A percentile compares a stretch with the other conserved stretches of the same genome.
Evolutionary conservation across 305 asterid genomes (phyloP).

Genomic region (Fraxinus floribunda): DNA sequence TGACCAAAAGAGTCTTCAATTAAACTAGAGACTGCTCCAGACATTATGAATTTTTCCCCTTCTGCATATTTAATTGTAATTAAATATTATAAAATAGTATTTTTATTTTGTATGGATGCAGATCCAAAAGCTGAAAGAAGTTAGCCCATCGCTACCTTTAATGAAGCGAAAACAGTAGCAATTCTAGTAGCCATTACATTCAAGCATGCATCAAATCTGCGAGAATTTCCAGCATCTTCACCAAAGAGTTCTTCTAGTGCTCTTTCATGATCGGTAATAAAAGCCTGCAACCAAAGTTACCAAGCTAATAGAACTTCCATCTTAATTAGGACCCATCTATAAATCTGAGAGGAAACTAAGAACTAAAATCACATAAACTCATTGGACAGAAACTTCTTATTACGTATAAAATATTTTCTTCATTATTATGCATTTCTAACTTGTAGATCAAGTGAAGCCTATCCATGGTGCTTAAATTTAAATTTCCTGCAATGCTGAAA

Average conservation of each 20-base stretch:
- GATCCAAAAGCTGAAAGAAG: not conserved
- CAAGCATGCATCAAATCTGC: slow-evolving; percentile 59
- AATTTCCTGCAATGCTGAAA: slow-evolving; percentile 10
- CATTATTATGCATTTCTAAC: not conserved
- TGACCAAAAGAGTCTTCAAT: not conserved
- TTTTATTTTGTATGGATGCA: not conserved
- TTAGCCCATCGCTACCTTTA: slow-evolving; percentile 56
- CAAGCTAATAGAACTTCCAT: not conserved
- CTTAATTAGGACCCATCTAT: not conserved
- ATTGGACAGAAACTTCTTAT: not conserved
- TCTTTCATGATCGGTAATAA: slow-evolving; percentile 84
- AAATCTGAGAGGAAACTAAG: not conserved
- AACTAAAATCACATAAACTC: not conserved
- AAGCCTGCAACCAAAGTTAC: slow-evolving; percentile 55
- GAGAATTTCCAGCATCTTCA: slow-evolving; percentile 59
- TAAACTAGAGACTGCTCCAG: not conserved
- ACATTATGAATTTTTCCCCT: not conserved
- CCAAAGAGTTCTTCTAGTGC: slow-evolving; percentile 89
- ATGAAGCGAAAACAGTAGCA: slow-evolving; percentile 92
- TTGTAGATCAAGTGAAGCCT: not conserved
- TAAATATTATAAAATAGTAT: not conserved
- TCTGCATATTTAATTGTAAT: not conserved
- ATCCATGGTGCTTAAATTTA: slow-evolving; percentile 3
- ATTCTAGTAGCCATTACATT: slow-evolving; percentile 76
- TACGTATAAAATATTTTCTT: not conserved